Evolutionary conservation across 73 alveolate genomes (phyloP), one percentile per base, ranked within the genome.

Genomic region (Paramecium sexaurelia): DNA sequence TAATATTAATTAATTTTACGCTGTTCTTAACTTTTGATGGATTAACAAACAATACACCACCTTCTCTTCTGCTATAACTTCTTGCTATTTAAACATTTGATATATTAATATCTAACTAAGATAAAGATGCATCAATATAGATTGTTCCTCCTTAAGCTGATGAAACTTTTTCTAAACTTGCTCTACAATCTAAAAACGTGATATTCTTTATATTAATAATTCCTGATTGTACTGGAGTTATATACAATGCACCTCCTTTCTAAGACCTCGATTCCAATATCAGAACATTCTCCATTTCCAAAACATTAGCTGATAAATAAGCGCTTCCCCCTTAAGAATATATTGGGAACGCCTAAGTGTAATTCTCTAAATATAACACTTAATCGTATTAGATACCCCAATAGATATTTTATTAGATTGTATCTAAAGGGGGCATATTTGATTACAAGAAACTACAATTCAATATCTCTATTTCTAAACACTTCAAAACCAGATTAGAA

Each of bases 131-230:
- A 78, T 78, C 90, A 0, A 78, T 45, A 78, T 78, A 78, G 17
- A 78, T 19, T 7, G 55, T 24, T 3, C 90, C 90, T 40, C 90
- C 90, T 19, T 40, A 11, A 13, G 90, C 27, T 40, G 90, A 78
- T 20, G 29, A 78, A 24, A 36, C 26, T 41, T 20, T 37, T 45
- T 78, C 90, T 6, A 78, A 43, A 40, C 56, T 71, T 0, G 67
- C 67, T 22, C 67, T 51, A 7, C 67, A 51, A 51, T 51, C 67
- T n/a, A 51, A n/a, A 8, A 51, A 51, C 3, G 67, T 51, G 1
- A 51, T 51, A 20, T 51, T 51, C 7, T 51, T 3, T 17, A 51
- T 51, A 6, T 51, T n/a, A 51, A 51, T 51, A n/a, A 51, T 20
- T 51, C 67, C 67, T 3, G 6, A 19, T 51, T 51, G 17, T 20